phyloP scores from a whole-genome alignment of 1,284 basidiomycete genomes.

The Microbotryum violaceum region DNA sequence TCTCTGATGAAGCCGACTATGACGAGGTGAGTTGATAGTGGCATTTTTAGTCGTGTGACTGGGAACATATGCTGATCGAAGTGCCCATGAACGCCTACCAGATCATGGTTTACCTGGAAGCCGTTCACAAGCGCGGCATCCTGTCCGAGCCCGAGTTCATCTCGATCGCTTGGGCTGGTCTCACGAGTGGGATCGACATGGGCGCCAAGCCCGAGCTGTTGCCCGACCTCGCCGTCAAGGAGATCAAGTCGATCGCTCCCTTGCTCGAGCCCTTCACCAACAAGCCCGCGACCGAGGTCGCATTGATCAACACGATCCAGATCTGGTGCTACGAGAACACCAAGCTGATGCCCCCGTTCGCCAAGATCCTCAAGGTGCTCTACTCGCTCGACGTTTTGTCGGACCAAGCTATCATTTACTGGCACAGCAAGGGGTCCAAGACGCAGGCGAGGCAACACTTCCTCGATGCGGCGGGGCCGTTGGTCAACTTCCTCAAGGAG shows the following conservation, averaged over 20 bases:
- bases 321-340: constrained; percentile 92
- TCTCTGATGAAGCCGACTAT: constrained; percentile 45
- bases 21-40: constrained; percentile 51
- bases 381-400: constrained; percentile 93
- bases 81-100: constrained; percentile 36
- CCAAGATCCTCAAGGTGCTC: constrained; percentile 83
- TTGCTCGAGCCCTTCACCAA: constrained; percentile 82
- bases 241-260: constrained; percentile 54
- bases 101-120: constrained; percentile 67
- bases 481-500: constrained; percentile 84
- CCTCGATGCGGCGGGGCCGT: constrained; percentile 73
- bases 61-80: neutral
- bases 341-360: constrained; percentile 84
- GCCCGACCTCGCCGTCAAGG: constrained; percentile 70
- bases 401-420: constrained; percentile 93
- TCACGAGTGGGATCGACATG: constrained; percentile 81
- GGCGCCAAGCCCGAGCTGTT: constrained; percentile 80
- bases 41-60: too few species aligned
- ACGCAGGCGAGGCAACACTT: constrained; percentile 90
- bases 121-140: constrained; percentile 43
- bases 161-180: constrained; percentile 81
- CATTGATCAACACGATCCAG: constrained; percentile 86
- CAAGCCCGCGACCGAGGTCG: constrained; percentile 79
- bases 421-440: constrained; percentile 93
- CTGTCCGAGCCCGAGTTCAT: constrained; percentile 77